Percentiles rank a stretch among this genome's conserved stretches.
These are phyloP conservation scores for Cladorrhinum sp. DNA, from an alignment of 2,329 filamentous ascomycete species.

Conservation along the genomic window DNA sequence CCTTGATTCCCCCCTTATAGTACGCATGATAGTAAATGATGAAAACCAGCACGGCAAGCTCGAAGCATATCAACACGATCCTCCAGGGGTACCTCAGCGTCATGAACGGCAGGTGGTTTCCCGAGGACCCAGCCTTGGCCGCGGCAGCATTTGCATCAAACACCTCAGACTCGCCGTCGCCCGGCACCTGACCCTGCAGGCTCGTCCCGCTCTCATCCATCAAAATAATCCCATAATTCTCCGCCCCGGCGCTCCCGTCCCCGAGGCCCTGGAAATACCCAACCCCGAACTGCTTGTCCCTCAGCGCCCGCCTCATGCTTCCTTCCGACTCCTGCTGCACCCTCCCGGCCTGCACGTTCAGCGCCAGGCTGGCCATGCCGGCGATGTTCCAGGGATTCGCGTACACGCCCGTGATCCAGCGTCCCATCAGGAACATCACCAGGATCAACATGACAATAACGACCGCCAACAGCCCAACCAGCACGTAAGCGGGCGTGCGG, in stretches of 20 bases:
- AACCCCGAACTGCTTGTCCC: slow-evolving; percentile 29
- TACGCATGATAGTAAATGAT: slow-evolving; percentile 44
- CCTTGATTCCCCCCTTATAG: slow-evolving; percentile 28
- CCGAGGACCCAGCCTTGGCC: slow-evolving; percentile 1
- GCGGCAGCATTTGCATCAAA: slow-evolving; percentile 2
- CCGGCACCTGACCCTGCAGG: slow-evolving; percentile 17
- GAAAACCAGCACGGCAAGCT: slow-evolving; percentile 35
- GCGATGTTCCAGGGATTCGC: slow-evolving; percentile 42
- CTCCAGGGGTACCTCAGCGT: slow-evolving; percentile 36
- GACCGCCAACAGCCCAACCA: slow-evolving; percentile 34
- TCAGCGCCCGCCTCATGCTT: slow-evolving; percentile 24
- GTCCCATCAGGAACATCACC: slow-evolving; percentile 30
- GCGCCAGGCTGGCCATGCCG: slow-evolving; percentile 35
- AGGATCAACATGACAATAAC: slow-evolving; percentile 32
- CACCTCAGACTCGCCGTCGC: slow-evolving; percentile 9
- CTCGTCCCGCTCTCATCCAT: slow-evolving; percentile 28
- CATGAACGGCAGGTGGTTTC: slow-evolving; percentile 33
- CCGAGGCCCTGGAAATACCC: slow-evolving; percentile 30
- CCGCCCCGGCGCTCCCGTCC: slow-evolving; percentile 1
- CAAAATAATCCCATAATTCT: slow-evolving; percentile 35
- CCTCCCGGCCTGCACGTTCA: slow-evolving; percentile 33
- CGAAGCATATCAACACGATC: slow-evolving; percentile 32
- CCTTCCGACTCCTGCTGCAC: slow-evolving; percentile 23
- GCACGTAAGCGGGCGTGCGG: slow-evolving; percentile 30
- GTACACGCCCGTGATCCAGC: slow-evolving; percentile 38